phyloP scores from a whole-genome alignment of 1,284 basidiomycete species.

The Rhodotorula sp. region DNA sequence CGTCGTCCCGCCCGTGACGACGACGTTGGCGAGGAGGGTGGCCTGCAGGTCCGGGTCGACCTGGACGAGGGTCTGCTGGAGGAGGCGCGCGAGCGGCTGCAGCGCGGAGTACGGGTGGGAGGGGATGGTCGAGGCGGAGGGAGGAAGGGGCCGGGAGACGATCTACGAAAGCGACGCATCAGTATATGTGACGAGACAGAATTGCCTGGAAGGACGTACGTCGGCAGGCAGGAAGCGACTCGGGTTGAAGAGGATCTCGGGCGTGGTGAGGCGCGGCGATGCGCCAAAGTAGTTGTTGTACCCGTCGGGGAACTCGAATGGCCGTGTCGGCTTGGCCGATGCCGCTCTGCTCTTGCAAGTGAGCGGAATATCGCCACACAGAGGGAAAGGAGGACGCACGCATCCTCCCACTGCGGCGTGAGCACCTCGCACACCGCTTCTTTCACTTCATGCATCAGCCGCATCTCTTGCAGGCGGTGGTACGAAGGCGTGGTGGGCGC shows the following conservation, averaged over 20 bases:
- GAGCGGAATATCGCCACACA: too few relatives aligned
- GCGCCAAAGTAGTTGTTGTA: slow-evolving; percentile 83
- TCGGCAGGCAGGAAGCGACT: slow-evolving; percentile 65
- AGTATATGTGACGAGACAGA: slow-evolving; percentile 10
- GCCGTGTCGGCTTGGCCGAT: slow-evolving; percentile 59
- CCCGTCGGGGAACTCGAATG: slow-evolving; percentile 95
- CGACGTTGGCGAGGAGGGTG: slow-evolving; percentile 86
- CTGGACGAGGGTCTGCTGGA: slow-evolving; percentile 33
- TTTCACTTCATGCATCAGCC: slow-evolving; percentile 91
- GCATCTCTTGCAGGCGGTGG: slow-evolving; percentile 62
- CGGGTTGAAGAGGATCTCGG: slow-evolving; percentile 88
- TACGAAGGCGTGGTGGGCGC: slow-evolving; percentile 35
- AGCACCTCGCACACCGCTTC: slow-evolving; percentile 83
- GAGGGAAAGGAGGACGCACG: slow-evolving; percentile 41
- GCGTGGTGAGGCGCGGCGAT: slow-evolving; percentile 77
- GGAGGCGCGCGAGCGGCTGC: slow-evolving; percentile 66
- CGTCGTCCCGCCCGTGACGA: slow-evolving; percentile 89
- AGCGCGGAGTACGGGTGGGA: slow-evolving; percentile 75
- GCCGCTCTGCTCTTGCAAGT: slow-evolving; percentile 44
- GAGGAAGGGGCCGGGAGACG: slow-evolving; percentile 55
- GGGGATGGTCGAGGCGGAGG: slow-evolving; percentile 56
- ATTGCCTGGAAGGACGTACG: slow-evolving; percentile 57
- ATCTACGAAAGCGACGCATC: slow-evolving; percentile 29
- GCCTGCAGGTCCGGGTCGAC: slow-evolving; percentile 92
- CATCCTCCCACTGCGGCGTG: slow-evolving; percentile 84